A percentile compares a stretch with the other conserved stretches of the same genome.
These are phyloP conservation scores for Leccinum obscurum DNA, from an alignment of 768 basidiomycete genomes.

Conservation along the genomic window DNA sequence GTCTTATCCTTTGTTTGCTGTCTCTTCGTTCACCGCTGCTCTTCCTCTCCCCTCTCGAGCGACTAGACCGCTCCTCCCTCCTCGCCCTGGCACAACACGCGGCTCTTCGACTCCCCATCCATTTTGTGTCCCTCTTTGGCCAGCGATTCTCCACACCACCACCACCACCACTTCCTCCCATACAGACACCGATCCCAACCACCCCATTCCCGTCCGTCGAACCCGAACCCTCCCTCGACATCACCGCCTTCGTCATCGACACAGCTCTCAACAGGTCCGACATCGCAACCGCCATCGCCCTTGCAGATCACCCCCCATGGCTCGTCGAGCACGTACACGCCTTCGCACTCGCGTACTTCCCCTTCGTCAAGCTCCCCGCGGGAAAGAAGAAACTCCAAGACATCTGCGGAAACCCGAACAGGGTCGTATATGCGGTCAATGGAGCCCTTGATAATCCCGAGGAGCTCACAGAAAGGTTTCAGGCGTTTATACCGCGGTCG, in stretches of 20 bases:
- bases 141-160: conserved; percentile 34
- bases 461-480: conserved; percentile 54
- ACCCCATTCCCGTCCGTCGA: conserved; percentile 21
- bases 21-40: conserved; percentile 41
- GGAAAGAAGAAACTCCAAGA: conserved; percentile 35
- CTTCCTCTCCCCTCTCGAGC: conserved; percentile 36
- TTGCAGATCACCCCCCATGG: conserved; percentile 54
- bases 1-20: conserved; percentile 48
- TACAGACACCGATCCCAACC: conserved; percentile 3
- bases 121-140: conserved; percentile 83
- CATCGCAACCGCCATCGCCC: conserved; percentile 48
- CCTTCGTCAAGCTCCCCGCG: conserved; percentile 46
- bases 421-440: conserved; percentile 42
- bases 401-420: conserved; percentile 24
- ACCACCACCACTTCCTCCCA: conserved; percentile 27
- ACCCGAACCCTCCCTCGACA: conserved; percentile 45
- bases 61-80: conserved; percentile 50
- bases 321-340: conserved; percentile 59
- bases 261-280: conserved; percentile 52
- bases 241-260: conserved; percentile 59
- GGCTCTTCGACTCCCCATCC: conserved; percentile 54
- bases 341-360: conserved; percentile 54
- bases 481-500: conserved; percentile 67
- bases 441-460: conserved; percentile 45
- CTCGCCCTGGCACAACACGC: conserved; percentile 29